Base-by-base conservation (phyloP, 2,329 filamentous ascomycete species). In the Zymoseptoria ardabiliae region DNA sequence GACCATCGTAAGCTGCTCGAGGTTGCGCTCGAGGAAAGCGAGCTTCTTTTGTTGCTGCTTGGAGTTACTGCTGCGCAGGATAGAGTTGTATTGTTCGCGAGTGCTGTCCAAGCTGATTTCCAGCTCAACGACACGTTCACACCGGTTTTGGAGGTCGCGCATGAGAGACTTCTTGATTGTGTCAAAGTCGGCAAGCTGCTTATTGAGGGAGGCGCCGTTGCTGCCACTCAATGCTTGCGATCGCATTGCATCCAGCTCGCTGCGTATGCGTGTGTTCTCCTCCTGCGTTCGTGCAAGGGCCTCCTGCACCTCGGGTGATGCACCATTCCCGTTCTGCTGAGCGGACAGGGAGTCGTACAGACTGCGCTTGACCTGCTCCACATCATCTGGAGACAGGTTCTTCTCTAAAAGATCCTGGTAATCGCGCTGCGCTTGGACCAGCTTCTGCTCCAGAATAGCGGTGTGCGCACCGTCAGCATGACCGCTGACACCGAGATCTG, bases 11-110 rank as follows among this genome's bases (percentile, higher is more conserved):
- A 99, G 82, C 76, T 99, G 94, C 78, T 99, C 94, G 49, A 99
- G 85, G 74, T 99, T 99, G 72, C 94, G 88, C 80, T 99, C 94
- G 55, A 99, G 79, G 83, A 99, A 99, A 17, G 94, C 95, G 90
- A 99, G 97, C 84, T 99, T 99, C 88, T 99, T 99, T 78, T 99
- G 94, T 79, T 99, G 94, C 22, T 94, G 93, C 61, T 94, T 89
- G 81, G 96, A 97, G 81, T 99, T 99, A 66, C 91, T 96, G 54
- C 91, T 94, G 58, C 93, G 88, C 60, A 99, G 83, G 61, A 99
- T 94, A 70, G 96, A 97, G 81, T 99, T 97, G 79, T 99, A 99
- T 78, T 99, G 94, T 79, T 99, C 94, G 58, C 94, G 86, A 0
- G 94, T 97, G 80, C 97, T 92, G 72, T 99, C 94, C 55, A 99